These are phyloP conservation scores for Chlamydomonas sp. DNA, from an alignment of 139 green algal genomes.

Conservation along the genomic window DNA sequence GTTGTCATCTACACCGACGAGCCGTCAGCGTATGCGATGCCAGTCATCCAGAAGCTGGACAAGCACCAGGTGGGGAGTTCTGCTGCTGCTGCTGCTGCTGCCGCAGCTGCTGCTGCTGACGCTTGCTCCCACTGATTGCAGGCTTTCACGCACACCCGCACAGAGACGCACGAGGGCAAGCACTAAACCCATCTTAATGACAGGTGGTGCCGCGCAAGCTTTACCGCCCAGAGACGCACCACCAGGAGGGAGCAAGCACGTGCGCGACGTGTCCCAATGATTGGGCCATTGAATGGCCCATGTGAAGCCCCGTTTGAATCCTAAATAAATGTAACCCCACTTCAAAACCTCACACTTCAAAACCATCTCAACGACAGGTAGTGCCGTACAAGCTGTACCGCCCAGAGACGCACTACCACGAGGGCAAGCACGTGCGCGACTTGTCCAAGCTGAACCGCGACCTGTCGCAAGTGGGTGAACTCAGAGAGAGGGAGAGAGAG, in stretches of 20 bases:
- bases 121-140: too few species aligned
- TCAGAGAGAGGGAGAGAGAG: too few species aligned
- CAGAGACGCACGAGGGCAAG: too few species aligned
- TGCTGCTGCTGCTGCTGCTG: not conserved
- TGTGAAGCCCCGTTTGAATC: not conserved
- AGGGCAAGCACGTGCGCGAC: conserved; percentile 86
- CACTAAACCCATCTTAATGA: too few species aligned
- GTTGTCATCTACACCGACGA: conserved; percentile 91
- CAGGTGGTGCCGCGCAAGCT: conserved; percentile 43
- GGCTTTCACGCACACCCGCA: too few species aligned
- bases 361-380: conserved; percentile 4
- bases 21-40: conserved; percentile 76
- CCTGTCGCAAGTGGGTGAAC: conserved; percentile 61
- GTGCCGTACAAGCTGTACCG: conserved; percentile 66
- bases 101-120: too few species aligned
- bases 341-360: too few species aligned
- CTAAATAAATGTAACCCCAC: not conserved
- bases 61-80: conserved; percentile 8
- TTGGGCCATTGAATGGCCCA: not conserved
- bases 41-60: conserved; percentile 90
- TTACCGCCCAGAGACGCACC: conserved; percentile 86
- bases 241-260: conserved; percentile 78
- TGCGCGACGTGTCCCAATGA: conserved; percentile 89
- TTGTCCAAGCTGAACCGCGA: conserved; percentile 94
- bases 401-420: conserved; percentile 79